Conservation (phyloP, 352 stramenopile species). For the Pythium rhizo-oryzae region DNA sequence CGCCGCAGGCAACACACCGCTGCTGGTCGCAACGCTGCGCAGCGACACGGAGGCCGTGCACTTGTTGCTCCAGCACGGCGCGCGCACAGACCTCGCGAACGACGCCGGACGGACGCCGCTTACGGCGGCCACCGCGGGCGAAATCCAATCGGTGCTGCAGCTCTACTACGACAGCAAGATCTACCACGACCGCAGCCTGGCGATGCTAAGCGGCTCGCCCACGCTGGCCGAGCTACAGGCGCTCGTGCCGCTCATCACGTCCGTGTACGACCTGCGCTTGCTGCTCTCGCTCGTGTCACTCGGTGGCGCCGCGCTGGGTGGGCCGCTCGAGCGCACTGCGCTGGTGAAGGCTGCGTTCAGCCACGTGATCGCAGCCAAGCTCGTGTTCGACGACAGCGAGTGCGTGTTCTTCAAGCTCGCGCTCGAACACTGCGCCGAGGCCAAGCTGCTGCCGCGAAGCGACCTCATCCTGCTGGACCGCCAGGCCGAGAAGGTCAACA, state of each 20-base stretch:
- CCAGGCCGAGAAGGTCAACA: slow-evolving; percentile 16
- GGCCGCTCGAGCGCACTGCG: neutral
- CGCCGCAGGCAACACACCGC: too few species aligned
- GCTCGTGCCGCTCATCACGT: too few species aligned
- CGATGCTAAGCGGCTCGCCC: neutral
- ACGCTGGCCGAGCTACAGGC: neutral
- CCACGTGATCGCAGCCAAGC: slow-evolving; percentile 35
- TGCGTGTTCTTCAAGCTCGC: slow-evolving; percentile 40
- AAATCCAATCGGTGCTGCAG: neutral
- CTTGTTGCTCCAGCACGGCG: neutral
- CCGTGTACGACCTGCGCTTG: too few species aligned
- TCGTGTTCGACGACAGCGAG: slow-evolving; percentile 21
- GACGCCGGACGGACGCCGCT: neutral
- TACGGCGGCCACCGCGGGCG: neutral
- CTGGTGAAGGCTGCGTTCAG: slow-evolving; percentile 17
- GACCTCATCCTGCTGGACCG: slow-evolving; percentile 33
- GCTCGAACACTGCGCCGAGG: slow-evolving; percentile 31
- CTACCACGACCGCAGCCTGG: neutral
- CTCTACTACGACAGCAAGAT: neutral
- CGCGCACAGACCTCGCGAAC: neutral
- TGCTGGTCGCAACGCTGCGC: too few species aligned
- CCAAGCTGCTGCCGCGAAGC: slow-evolving; percentile 6
- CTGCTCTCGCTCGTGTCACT: too few species aligned
- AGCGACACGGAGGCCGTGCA: neutral
- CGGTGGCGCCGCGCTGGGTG: neutral